Evolutionary conservation across 176 grass and related monocot genomes (phyloP), one percentile per base, ranked within the genome.

Genomic region (Ensete ventricosum): DNA sequence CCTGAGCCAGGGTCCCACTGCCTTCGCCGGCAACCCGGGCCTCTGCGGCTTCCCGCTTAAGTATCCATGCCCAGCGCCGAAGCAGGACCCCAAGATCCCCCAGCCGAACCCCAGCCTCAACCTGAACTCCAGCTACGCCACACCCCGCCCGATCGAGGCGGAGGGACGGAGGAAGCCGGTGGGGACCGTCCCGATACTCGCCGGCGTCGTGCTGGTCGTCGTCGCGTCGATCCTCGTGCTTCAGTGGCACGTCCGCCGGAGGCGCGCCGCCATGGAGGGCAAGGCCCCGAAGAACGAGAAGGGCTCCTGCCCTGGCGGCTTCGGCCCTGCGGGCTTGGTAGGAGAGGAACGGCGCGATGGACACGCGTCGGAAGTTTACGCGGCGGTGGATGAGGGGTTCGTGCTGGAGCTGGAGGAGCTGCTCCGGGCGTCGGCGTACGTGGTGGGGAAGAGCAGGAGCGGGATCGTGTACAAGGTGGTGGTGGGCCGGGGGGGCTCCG

Each of bases 381-480:
- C 87, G 13, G 88, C 84, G 19, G 78, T 99, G 76, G 95, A 99
- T 62, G 88, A 94, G 50, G 88, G 90, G 13, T 99, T 99, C 82
- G 87, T 75, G 57, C 68, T 99, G 64, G 90, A 99, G 86, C 86
- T 94, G 69, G 95, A 99, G 73, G 95, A 99, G 88, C 82, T 99
- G 21, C 95, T 99, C 7, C 82, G 95, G 11, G 95, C 91, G 4
- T 99, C 95, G 0, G 91, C 95, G 0, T 99, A 91, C 77, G 91
- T 99, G 59, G 84, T 99, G 17, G 95, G 96, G 1, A 99, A 99
- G 80, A 91, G 96, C 86, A 82, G 86, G 17, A 80, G 88, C 69
- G 91, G 91, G 59, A 99, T 99, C 14, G 95, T 99, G 55, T 99
- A 99, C 88, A 76, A 87, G 60, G 96, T 99, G 2, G 88, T 95